Percentiles rank a stretch among this genome's conserved stretches.
These are phyloP conservation scores for Nematocida sp. DNA, from an alignment of 371 early-diverging fungal species.

Conservation along the genomic window DNA sequence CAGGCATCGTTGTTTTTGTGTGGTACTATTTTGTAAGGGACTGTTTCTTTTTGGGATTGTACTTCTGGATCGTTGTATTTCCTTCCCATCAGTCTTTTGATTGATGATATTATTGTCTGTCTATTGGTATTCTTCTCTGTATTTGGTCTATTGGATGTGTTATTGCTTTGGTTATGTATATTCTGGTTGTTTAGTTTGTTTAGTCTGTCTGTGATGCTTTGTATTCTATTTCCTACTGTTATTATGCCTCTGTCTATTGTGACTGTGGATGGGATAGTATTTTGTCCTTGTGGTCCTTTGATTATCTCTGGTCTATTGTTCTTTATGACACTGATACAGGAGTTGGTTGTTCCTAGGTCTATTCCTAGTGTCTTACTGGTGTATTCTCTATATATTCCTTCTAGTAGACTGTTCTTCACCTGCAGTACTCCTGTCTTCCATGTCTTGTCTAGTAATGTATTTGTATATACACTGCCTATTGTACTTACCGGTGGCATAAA, in stretches of 20 bases:
- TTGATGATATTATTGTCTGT: constrained; percentile 81
- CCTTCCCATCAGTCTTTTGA: constrained; percentile 89
- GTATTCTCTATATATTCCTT: constrained; percentile 18
- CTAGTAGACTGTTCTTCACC: not conserved
- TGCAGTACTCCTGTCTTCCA: too few species aligned
- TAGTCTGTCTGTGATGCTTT: too few species aligned
- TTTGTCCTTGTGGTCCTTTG: constrained; percentile 84
- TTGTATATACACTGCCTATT: too few species aligned
- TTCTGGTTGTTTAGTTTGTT: too few species aligned
- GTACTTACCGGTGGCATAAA: too few species aligned
- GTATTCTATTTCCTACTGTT: constrained; percentile 84
- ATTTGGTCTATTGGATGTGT: too few species aligned
- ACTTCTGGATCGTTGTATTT: constrained; percentile 76
- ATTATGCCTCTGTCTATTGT: constrained; percentile 67
- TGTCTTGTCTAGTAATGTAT: too few species aligned
- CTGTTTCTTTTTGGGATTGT: constrained; percentile 75
- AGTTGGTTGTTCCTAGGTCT: constrained; percentile 98
- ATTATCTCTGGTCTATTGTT: constrained; percentile 87
- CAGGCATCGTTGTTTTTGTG: constrained; percentile 91
- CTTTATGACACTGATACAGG: constrained; percentile 91
- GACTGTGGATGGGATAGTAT: constrained; percentile 92
- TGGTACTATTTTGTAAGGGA: constrained; percentile 78
- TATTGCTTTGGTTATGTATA: too few species aligned
- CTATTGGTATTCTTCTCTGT: constrained; percentile 80
- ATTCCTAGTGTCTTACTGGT: constrained; percentile 73